A percentile compares a stretch with the other conserved stretches of the same genome.
Evolutionary conservation across 2,329 filamentous ascomycete species (phyloP).

Genomic region (Monosporascus sp.): DNA sequence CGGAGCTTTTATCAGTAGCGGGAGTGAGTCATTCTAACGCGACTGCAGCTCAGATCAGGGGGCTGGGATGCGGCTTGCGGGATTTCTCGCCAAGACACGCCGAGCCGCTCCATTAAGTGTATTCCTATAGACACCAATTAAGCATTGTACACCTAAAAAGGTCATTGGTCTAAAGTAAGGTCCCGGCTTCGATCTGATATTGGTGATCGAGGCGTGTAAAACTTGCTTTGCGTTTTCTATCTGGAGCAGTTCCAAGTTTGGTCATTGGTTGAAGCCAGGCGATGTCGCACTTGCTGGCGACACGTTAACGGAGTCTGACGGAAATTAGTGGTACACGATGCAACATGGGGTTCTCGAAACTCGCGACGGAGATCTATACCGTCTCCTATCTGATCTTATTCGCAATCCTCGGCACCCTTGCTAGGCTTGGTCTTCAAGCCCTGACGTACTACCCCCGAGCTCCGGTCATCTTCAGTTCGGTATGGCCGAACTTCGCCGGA

Average conservation of each 20-base stretch:
- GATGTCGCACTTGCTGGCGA: too few species aligned
- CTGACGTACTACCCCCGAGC: slow-evolving; percentile 75
- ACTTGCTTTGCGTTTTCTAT: too few species aligned
- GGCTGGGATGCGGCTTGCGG: neutral
- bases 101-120: too few species aligned
- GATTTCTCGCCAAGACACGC: neutral
- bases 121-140: too few species aligned
- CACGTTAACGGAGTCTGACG: too few species aligned
- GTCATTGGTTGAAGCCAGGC: too few species aligned
- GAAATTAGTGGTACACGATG: too few species aligned
- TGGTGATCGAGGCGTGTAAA: too few species aligned
- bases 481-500: slow-evolving; percentile 87
- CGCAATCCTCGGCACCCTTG: slow-evolving; percentile 76
- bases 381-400: slow-evolving; percentile 82
- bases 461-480: slow-evolving; percentile 65
- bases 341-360: slow-evolving; percentile 35
- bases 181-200: too few species aligned
- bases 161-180: neutral
- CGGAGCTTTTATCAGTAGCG: slow-evolving; percentile 1
- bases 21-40: too few species aligned
- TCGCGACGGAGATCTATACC: slow-evolving; percentile 60
- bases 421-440: slow-evolving; percentile 72
- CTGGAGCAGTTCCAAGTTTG: too few species aligned
- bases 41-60: too few species aligned
- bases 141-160: neutral